Evolutionary conservation across 2,329 filamentous ascomycete genomes (phyloP), one percentile per base, ranked within the genome.

Genomic region (Alternaria brassicicola): DNA sequence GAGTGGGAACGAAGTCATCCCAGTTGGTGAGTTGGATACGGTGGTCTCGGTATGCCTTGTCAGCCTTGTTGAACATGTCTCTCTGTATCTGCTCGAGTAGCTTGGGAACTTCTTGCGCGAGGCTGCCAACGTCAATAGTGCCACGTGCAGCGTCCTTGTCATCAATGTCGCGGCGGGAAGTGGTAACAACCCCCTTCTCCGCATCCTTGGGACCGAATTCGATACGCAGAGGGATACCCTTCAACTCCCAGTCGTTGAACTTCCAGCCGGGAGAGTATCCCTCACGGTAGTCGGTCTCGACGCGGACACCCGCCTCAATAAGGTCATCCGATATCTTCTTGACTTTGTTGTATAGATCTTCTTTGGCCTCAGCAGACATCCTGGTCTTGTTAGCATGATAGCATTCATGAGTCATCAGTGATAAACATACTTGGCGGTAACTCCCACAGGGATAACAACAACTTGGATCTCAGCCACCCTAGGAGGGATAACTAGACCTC

Each of bases 201-300:
- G 90, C 89, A 75, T 98, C 95, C 80, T 96, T 96, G 71, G 95
- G 94, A 6, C 96, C 96, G 74, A 97, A 97, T 79, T 99, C 95
- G 58, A 99, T 85, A 59, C 95, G 90, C 35, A 99, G 86, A 45
- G 96, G 95, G 39, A 98, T 90, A 76, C 96, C 95, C 81, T 94
- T 96, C 70, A 98, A 85, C 79, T 99, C 96, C 92, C 93, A 97
- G 80, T 99, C 93, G 80, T 96, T 96, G 84, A 99, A 99, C 80
- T 99, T 99, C 89, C 91, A 98, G 65, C 92, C 93, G 36, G 95
- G 93, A 60, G 93, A 74, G 78, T 98, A 97, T 66, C 90, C 91
- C 50, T 98, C 94, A 59, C 96, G 89, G 76, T 88, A 85, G 76
- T 99, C 95, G 50, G 89, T 86, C 65, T 96, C 90, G 57, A 87